Base-by-base conservation (phyloP, 164 flowering plant genomes). In the Liquidambar formosana region DNA sequence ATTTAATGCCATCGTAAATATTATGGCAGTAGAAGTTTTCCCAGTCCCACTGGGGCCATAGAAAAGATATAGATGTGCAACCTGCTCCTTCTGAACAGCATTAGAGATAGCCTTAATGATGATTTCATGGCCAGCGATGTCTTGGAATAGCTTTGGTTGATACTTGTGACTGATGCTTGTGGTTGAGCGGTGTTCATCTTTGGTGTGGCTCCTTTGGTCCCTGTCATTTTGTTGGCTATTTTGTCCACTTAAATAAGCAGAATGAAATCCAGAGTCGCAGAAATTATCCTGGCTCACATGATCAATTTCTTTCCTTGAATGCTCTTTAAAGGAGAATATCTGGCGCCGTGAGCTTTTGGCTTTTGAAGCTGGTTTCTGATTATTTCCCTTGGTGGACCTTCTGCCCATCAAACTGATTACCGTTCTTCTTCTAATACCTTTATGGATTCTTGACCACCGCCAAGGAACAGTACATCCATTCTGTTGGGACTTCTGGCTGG, bases 1-100 rank as follows among this genome's bases (percentile, higher is more conserved):
- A 43, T 75, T 75, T 65, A 78, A 71, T 21, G 85, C 83, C 79
- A 71, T 75, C 45, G 79, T 49, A 47, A 79, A 69, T 70, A 77
- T 75, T 45, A 65, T 75, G 11, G 85, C 85, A 13, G 74, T 73
- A 41, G 79, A 82, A 6, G 78, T 77, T 64, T 82, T 82, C 16
- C 85, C 85, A 8, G 85, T 82, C 25, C 85, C 85, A 43, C 71
- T 66, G 4, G 83, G 78, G 26, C 85, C 85, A 49, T 82, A 76
- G 64, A 82, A 82, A 62, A 82, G 77, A 71, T 79, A 82, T 22
- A 79, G 71, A 51, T 73, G 71, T 8, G 67, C 75, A 56, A 79
- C 44, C 72, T 59, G 77, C 13, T 61, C 66, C 68, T 66, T 77
- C 58, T 59, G 61, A 38, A 73, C 73, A 43, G 81, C 81, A 69